Conservation (phyloP, 768 basidiomycete genomes). For the Lyophyllum semitale region DNA sequence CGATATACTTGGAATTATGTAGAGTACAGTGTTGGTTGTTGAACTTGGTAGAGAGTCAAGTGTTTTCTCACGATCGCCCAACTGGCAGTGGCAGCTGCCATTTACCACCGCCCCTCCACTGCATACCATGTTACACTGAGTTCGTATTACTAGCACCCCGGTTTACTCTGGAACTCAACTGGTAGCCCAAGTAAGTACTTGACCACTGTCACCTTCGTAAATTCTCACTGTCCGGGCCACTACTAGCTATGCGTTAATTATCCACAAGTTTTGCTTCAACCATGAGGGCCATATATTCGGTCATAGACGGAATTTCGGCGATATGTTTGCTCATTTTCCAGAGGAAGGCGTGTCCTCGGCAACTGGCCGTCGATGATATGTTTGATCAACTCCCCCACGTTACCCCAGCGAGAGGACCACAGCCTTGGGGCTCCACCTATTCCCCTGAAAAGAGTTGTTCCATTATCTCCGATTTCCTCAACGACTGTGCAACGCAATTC, state of each 20-base stretch:
- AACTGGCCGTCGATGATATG: not conserved
- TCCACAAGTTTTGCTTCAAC: not conserved
- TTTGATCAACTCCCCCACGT: not conserved
- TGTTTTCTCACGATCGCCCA: not conserved
- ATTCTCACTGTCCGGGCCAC: not conserved
- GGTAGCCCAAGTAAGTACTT: too few species aligned
- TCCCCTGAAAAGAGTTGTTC: not conserved
- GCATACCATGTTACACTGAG: too few species aligned
- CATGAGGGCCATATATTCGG: too few species aligned
- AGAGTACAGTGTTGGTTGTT: too few species aligned
- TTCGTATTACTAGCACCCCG: too few species aligned
- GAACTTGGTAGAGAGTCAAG: not conserved
- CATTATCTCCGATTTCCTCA: not conserved
- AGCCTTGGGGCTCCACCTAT: not conserved
- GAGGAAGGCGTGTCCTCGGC: not conserved
- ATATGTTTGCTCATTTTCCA: not conserved
- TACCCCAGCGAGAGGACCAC: not conserved
- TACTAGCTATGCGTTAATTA: not conserved
- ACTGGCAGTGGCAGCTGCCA: too few species aligned
- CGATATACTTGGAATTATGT: too few species aligned
- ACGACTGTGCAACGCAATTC: not conserved
- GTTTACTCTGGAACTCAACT: not conserved
- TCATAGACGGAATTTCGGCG: not conserved
- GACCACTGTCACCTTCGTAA: too few species aligned
- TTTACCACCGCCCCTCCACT: too few species aligned